Conservation (phyloP, 495 filamentous ascomycete species). For the Thermothielavioides terrestris region DNA sequence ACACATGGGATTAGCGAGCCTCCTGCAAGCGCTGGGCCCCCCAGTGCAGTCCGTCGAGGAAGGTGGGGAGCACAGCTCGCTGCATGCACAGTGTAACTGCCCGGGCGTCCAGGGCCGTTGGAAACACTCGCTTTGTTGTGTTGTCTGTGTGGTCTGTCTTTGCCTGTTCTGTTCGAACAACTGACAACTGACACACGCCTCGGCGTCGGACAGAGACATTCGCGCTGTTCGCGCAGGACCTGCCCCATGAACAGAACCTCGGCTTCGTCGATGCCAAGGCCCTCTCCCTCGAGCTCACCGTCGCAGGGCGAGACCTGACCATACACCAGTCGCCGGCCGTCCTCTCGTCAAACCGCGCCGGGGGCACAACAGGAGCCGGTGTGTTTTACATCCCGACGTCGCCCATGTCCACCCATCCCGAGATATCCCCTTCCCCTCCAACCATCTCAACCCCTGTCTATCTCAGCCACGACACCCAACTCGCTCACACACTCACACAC, state of each 20-base stretch:
- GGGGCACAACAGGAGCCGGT: conserved; percentile 90
- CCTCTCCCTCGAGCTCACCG: conserved; percentile 53
- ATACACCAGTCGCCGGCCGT: conserved; percentile 82
- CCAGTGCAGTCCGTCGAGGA: conserved; percentile 33
- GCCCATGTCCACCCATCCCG: not conserved
- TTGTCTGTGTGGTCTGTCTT: too few species aligned
- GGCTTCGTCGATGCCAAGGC: conserved; percentile 74
- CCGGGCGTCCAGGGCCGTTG: too few species aligned
- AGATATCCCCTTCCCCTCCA: not conserved
- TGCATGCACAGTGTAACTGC: not conserved
- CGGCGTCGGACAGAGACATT: conserved; percentile 59
- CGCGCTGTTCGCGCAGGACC: conserved; percentile 66
- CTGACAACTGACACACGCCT: too few species aligned
- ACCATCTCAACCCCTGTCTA: not conserved
- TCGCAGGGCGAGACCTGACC: conserved; percentile 60
- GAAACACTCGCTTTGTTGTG: too few species aligned
- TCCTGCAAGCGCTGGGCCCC: conserved; percentile 33
- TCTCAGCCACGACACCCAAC: not conserved
- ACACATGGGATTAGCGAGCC: conserved; percentile 29
- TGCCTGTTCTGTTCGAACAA: too few species aligned
- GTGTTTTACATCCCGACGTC: too few species aligned
- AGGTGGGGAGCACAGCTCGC: conserved; percentile 4
- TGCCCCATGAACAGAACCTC: conserved; percentile 69
- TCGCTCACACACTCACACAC: conserved; percentile 19
- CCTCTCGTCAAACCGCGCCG: conserved; percentile 64